Evolutionary conservation across 345 rosid species (phyloP).

Genomic region (Microthlaspi erraticum): DNA sequence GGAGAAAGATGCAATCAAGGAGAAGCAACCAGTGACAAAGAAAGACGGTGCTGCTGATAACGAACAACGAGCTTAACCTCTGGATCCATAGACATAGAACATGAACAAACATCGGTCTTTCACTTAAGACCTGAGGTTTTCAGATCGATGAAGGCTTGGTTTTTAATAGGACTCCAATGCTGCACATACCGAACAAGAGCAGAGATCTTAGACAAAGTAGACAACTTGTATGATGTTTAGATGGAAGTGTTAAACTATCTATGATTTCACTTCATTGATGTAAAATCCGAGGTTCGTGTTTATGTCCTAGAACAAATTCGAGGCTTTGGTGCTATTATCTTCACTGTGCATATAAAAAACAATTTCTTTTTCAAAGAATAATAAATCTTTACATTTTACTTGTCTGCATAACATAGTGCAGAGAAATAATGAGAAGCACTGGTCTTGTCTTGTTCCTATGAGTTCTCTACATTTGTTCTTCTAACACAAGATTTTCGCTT

Average conservation of each 20-base stretch:
- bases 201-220: conserved; percentile 42
- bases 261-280: conserved; percentile 34
- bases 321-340: conserved; percentile 12
- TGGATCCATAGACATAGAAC: conserved; percentile 48
- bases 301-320: conserved; percentile 6
- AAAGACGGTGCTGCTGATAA: conserved; percentile 53
- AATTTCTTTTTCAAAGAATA: neutral
- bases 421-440: conserved; percentile 28
- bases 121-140: conserved; percentile 20
- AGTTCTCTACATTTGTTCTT: conserved; percentile 24
- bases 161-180: conserved; percentile 15
- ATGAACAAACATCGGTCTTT: conserved; percentile 20
- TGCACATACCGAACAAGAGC: conserved; percentile 39
- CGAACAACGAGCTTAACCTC: conserved; percentile 45
- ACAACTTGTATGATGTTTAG: conserved; percentile 24
- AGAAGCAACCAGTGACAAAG: conserved; percentile 55
- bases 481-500: conserved; percentile 13
- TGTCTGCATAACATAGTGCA: conserved; percentile 27
- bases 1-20: conserved; percentile 89
- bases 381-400: conserved; percentile 14
- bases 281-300: conserved; percentile 33
- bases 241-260: conserved; percentile 29
- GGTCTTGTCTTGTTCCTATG: neutral
- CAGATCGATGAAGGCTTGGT: conserved; percentile 30
- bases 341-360: conserved; percentile 6